Conservation (phyloP, 768 basidiomycete genomes). For the Trametes meyenii region DNA sequence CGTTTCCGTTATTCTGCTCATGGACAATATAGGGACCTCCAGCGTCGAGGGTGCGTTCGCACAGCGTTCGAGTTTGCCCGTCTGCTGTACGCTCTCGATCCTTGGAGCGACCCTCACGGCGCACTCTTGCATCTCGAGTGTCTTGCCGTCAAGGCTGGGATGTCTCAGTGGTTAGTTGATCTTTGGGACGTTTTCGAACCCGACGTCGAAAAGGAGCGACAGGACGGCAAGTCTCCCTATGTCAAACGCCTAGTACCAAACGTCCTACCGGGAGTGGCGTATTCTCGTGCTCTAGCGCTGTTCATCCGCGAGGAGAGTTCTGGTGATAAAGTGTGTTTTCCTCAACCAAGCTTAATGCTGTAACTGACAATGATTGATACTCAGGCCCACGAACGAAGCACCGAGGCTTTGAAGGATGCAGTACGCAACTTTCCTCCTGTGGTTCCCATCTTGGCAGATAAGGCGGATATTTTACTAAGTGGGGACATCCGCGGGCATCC, state of each 20-base stretch:
- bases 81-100: conserved; percentile 84
- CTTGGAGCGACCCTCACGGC: conserved; percentile 88
- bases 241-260: conserved; percentile 30
- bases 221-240: conserved; percentile 42
- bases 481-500: conserved; percentile 57
- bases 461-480: conserved; percentile 71
- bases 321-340: conserved; percentile 31
- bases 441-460: conserved; percentile 82
- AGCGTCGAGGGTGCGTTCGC: conserved; percentile 85
- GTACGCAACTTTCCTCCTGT: conserved; percentile 79
- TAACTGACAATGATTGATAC: neutral
- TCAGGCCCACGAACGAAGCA: conserved; percentile 52
- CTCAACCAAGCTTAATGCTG: neutral
- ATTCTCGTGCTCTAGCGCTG: conserved; percentile 70
- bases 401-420: conserved; percentile 71
- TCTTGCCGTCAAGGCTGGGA: conserved; percentile 78
- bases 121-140: conserved; percentile 82
- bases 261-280: conserved; percentile 78
- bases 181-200: conserved; percentile 53
- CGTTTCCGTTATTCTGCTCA: neutral
- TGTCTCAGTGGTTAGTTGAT: conserved; percentile 80
- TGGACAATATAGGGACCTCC: conserved; percentile 61
- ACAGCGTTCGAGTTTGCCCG: conserved; percentile 92
- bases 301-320: conserved; percentile 47
- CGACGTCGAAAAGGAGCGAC: conserved; percentile 15